These are phyloP conservation scores for Clathrus columnatus DNA, from an alignment of 768 basidiomycete species.

Conservation along the genomic window DNA sequence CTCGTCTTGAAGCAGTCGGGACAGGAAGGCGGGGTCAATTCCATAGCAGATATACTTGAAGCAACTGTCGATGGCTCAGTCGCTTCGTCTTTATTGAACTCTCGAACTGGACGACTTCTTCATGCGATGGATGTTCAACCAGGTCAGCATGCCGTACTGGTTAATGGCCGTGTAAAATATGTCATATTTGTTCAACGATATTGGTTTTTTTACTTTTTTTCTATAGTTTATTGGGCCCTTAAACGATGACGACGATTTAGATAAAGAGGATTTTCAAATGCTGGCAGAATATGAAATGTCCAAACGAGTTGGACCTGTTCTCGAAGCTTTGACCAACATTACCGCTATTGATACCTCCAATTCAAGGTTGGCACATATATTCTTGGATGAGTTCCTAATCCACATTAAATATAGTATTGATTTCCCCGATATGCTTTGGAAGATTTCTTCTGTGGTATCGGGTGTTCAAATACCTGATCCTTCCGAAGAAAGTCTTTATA, in stretches of 20 bases:
- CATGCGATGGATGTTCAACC: constrained; percentile 50
- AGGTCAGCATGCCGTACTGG: constrained; percentile 54
- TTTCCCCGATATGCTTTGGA: constrained; percentile 51
- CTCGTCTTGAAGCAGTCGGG: constrained; percentile 28
- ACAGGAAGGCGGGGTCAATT: constrained; percentile 31
- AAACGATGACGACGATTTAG: constrained; percentile 41
- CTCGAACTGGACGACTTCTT: constrained; percentile 37
- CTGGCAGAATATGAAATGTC: constrained; percentile 67
- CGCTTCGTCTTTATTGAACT: constrained; percentile 30
- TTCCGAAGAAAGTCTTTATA: constrained; percentile 65
- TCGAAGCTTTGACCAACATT: constrained; percentile 53
- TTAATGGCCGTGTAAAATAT: constrained; percentile 88
- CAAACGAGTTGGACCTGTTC: constrained; percentile 60
- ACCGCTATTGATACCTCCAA: constrained; percentile 28
- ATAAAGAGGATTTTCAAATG: constrained; percentile 59
- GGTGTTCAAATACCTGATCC: constrained; percentile 64
- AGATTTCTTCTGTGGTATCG: constrained; percentile 64
- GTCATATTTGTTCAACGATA: too few relatives aligned
- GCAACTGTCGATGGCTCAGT: constrained; percentile 22
- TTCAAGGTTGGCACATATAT: constrained; percentile 31
- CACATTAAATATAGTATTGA: constrained; percentile 31
- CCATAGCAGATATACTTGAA: background rate
- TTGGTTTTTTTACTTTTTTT: background rate
- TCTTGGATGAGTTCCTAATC: background rate
- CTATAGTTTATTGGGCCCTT: constrained; percentile 73